Conservation (phyloP, 2,329 filamentous ascomycete species). For the Monosporascus ibericus region DNA sequence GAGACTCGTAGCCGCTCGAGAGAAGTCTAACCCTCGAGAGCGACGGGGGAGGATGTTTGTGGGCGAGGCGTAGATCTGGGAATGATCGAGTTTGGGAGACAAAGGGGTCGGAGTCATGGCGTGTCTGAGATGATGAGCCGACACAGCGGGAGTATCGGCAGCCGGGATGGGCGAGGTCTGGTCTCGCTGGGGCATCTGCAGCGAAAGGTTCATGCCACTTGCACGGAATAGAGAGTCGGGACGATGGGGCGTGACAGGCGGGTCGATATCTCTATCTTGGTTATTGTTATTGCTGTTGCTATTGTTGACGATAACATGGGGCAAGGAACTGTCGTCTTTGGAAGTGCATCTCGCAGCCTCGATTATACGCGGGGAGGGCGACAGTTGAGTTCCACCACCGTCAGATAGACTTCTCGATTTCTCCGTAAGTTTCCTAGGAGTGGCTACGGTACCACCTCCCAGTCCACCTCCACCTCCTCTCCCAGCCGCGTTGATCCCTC, state of each 20-base stretch:
- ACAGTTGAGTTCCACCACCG: slow-evolving; percentile 51
- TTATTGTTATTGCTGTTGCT: slow-evolving; percentile 27
- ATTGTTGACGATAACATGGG: slow-evolving; percentile 24
- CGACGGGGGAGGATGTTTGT: slow-evolving; percentile 82
- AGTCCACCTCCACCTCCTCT: slow-evolving; percentile 6
- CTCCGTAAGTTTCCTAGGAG: slow-evolving; percentile 15
- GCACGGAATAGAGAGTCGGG: slow-evolving; percentile 57
- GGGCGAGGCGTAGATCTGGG: slow-evolving; percentile 79
- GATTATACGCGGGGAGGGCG: slow-evolving; percentile 52
- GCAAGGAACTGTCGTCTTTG: slow-evolving; percentile 61
- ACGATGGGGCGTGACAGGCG: slow-evolving; percentile 68
- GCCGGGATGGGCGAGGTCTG: slow-evolving; percentile 26
- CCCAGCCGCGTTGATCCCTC: background rate
- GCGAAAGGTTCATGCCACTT: slow-evolving; percentile 39
- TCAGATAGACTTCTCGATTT: slow-evolving; percentile 63
- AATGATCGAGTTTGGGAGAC: slow-evolving; percentile 80
- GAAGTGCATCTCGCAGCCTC: slow-evolving; percentile 49
- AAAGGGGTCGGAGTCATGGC: slow-evolving; percentile 50
- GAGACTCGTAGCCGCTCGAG: slow-evolving; percentile 84
- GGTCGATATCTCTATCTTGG: slow-evolving; percentile 17
- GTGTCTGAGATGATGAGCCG: background rate
- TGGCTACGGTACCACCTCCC: background rate
- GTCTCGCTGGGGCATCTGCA: slow-evolving; percentile 61
- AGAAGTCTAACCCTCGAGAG: slow-evolving; percentile 88
- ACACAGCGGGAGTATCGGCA: slow-evolving; percentile 19